phyloP scores from a whole-genome alignment of 1,284 basidiomycete species.

The Puccinia hordei region DNA sequence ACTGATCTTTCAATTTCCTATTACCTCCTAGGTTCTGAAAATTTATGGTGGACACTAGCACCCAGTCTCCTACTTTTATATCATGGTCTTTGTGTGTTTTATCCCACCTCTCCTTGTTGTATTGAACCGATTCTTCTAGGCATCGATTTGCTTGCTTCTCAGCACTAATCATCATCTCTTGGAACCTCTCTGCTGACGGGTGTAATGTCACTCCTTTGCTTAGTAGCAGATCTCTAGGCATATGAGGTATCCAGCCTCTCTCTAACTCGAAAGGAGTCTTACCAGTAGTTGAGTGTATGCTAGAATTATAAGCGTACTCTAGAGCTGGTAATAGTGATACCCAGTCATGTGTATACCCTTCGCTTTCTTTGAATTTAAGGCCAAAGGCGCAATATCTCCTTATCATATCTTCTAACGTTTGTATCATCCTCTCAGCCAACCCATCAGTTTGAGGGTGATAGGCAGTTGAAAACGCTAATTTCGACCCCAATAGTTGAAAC shows the following conservation, averaged over 20 bases:
- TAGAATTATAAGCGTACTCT: slow-evolving; percentile 18
- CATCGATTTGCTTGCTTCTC: background rate
- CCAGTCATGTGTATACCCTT: slow-evolving; percentile 23
- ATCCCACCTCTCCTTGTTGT: slow-evolving; percentile 9
- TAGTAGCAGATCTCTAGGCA: background rate
- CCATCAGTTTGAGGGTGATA: too few relatives aligned
- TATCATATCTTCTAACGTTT: slow-evolving; percentile 25
- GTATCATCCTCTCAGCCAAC: slow-evolving; percentile 28
- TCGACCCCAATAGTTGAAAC: too few relatives aligned
- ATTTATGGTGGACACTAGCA: too few relatives aligned
- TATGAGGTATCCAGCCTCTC: slow-evolving; percentile 4
- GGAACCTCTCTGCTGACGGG: background rate
- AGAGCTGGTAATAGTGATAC: slow-evolving; percentile 18
- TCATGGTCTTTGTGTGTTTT: too few relatives aligned
- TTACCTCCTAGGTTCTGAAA: too few relatives aligned
- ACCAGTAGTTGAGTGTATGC: background rate
- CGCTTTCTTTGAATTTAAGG: background rate
- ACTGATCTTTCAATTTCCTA: too few relatives aligned
- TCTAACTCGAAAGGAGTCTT: background rate
- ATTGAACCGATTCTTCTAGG: background rate
- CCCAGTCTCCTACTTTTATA: too few relatives aligned
- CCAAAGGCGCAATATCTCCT: slow-evolving; percentile 25
- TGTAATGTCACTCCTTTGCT: background rate
- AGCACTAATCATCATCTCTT: background rate
- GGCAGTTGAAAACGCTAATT: too few relatives aligned